Percentiles rank a stretch among this genome's conserved stretches.
Conservation (phyloP, 345 rosid genomes). For the Lepidium sativum region DNA sequence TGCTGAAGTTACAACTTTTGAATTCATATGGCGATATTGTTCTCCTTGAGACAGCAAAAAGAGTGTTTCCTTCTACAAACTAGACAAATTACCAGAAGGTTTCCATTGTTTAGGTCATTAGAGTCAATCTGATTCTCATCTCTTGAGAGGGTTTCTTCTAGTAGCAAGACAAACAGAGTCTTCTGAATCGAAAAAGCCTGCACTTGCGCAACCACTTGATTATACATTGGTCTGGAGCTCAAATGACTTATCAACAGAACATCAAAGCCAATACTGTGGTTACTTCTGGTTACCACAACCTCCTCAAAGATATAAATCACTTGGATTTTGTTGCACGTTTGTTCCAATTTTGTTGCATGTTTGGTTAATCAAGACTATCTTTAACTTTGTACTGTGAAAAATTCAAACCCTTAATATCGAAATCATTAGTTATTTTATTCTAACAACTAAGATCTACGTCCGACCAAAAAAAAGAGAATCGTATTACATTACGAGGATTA, state of each 20-base stretch:
- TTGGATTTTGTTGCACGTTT: too few species aligned
- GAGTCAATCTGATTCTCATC: conserved; percentile 46
- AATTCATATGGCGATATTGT: conserved; percentile 53
- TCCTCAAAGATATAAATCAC: conserved; percentile 57
- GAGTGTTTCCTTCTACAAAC: conserved; percentile 59
- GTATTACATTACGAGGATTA: too few species aligned
- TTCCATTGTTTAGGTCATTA: conserved; percentile 63
- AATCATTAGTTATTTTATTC: too few species aligned
- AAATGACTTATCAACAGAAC: conserved; percentile 32
- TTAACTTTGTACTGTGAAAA: too few species aligned
- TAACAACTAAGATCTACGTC: too few species aligned
- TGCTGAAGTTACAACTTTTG: conserved; percentile 38
- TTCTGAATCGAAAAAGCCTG: conserved; percentile 23
- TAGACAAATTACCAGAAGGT: conserved; percentile 46
- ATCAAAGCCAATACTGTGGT: conserved; percentile 32
- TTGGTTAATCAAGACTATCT: too few species aligned
- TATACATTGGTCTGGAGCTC: conserved; percentile 69
- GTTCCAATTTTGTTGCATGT: too few species aligned
- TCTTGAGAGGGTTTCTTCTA: conserved; percentile 59
- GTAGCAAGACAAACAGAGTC: conserved; percentile 45
- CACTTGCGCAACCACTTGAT: conserved; percentile 65
- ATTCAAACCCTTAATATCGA: too few species aligned
- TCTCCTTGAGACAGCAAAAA: conserved; percentile 24
- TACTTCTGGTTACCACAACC: conserved; percentile 82
- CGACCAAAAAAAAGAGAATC: too few species aligned